phyloP scores from a whole-genome alignment of 2,329 filamentous ascomycete genomes.

The Cercospora zeina region DNA sequence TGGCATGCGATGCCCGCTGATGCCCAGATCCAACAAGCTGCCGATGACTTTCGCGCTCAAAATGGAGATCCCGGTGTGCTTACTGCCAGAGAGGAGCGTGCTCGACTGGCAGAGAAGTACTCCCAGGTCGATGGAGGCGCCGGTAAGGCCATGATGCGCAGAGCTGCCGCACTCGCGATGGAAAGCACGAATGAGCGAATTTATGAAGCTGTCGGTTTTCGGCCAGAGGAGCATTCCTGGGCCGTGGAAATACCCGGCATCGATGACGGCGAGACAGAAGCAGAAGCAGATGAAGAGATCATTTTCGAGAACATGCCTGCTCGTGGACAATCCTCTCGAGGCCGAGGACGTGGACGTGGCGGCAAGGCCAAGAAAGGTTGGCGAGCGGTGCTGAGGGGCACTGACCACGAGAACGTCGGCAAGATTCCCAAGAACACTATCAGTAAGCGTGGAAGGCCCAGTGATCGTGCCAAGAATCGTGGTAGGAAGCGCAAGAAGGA shows the following conservation, averaged over 20 bases:
- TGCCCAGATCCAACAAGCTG: slow-evolving; percentile 13
- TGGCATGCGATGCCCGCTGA: slow-evolving; percentile 13
- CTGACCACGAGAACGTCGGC: slow-evolving; percentile 37
- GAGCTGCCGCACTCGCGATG: slow-evolving; percentile 9
- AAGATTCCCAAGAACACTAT: slow-evolving; percentile 18
- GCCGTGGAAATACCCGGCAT: slow-evolving; percentile 15
- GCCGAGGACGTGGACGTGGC: slow-evolving; percentile 25
- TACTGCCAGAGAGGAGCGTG: slow-evolving; percentile 3
- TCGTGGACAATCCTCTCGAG: slow-evolving; percentile 11
- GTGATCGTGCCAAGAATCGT: slow-evolving; percentile 34
- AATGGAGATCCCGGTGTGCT: slow-evolving; percentile 20
- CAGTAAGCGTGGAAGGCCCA: slow-evolving; percentile 17
- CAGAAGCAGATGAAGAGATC: slow-evolving; percentile 11
- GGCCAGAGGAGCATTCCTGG: slow-evolving; percentile 14
- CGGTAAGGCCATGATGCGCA: slow-evolving; percentile 12
- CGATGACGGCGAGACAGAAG: slow-evolving; percentile 14
- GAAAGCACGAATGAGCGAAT: slow-evolving; percentile 5
- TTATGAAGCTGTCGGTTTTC: slow-evolving; percentile 6
- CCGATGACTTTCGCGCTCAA: slow-evolving; percentile 24
- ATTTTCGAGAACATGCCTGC: slow-evolving; percentile 9
- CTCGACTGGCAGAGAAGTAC: not conserved
- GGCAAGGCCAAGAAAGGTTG: slow-evolving; percentile 35
- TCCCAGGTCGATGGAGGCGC: slow-evolving; percentile 9
- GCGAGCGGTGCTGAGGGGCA: slow-evolving; percentile 40
- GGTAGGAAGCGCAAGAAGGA: slow-evolving; percentile 51